phyloP scores from a whole-genome alignment of 2,329 filamentous ascomycete genomes.

The Exophiala alcalophila region DNA sequence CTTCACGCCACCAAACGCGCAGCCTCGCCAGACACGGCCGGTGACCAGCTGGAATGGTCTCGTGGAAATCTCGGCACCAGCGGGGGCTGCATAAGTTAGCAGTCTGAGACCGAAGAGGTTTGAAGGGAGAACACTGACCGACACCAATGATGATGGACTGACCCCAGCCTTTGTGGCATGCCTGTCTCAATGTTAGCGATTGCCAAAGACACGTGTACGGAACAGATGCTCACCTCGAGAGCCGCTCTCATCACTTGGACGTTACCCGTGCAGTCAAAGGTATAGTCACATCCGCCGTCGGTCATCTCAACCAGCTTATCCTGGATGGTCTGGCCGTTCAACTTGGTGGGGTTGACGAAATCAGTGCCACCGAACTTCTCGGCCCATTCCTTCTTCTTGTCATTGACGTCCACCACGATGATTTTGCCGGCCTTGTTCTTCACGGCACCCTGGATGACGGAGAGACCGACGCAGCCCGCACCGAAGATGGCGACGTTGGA shows the following conservation, averaged over 20 bases:
- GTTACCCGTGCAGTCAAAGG: slow-evolving; percentile 98
- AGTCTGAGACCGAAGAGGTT: background rate
- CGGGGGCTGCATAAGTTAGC: slow-evolving; percentile 20
- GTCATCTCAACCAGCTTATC: slow-evolving; percentile 96
- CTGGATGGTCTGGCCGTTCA: slow-evolving; percentile 76
- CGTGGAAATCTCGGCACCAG: slow-evolving; percentile 25
- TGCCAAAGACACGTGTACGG: background rate
- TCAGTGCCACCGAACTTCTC: slow-evolving; percentile 94
- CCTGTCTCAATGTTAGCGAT: slow-evolving; percentile 56
- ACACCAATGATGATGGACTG: slow-evolving; percentile 98
- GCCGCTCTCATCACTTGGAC: slow-evolving; percentile 93
- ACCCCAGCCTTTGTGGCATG: slow-evolving; percentile 99
- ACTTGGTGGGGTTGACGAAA: slow-evolving; percentile 89
- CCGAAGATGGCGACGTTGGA: slow-evolving; percentile 90
- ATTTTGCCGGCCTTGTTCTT: slow-evolving; percentile 69
- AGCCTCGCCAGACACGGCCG: slow-evolving; percentile 95
- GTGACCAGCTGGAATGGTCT: slow-evolving; percentile 97
- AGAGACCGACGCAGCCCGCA: slow-evolving; percentile 91
- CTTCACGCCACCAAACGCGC: slow-evolving; percentile 97
- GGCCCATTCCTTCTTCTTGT: slow-evolving; percentile 84
- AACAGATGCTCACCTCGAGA: slow-evolving; percentile 44
- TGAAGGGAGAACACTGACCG: slow-evolving; percentile 44
- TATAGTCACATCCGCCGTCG: slow-evolving; percentile 96
- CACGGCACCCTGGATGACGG: slow-evolving; percentile 89
- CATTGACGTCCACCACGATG: slow-evolving; percentile 75